Conservation (phyloP, 2,329 filamentous ascomycete genomes). For the Camillea tinctor region DNA sequence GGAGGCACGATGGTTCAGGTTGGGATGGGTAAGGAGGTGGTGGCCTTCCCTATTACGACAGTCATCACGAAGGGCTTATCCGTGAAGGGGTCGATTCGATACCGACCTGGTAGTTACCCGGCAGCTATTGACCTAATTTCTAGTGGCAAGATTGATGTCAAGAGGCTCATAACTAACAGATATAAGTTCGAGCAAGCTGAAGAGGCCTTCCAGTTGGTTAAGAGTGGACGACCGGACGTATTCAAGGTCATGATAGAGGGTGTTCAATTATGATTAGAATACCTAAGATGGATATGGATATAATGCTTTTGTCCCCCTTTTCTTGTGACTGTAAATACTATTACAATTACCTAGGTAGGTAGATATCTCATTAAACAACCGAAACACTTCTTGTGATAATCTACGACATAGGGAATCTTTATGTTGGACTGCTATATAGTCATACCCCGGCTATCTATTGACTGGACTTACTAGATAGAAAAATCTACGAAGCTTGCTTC, state of each 20-base stretch:
- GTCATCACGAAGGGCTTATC: constrained; percentile 41
- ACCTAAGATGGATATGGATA: too few relatives aligned
- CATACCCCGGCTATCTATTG: too few relatives aligned
- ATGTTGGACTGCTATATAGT: too few relatives aligned
- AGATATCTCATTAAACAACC: too few relatives aligned
- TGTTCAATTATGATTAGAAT: not conserved
- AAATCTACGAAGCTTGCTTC: too few relatives aligned
- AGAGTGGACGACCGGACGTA: constrained; percentile 2
- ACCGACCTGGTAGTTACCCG: constrained; percentile 41
- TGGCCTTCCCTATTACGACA: constrained; percentile 43
- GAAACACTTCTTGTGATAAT: too few relatives aligned
- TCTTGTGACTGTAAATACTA: too few relatives aligned
- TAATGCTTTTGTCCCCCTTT: too few relatives aligned
- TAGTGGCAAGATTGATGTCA: constrained; percentile 35
- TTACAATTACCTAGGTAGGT: too few relatives aligned
- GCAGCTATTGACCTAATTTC: constrained; percentile 42
- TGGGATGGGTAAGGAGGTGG: constrained; percentile 57
- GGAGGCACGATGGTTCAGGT: constrained; percentile 56
- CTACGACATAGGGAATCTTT: too few relatives aligned
- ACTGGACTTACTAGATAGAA: too few relatives aligned
- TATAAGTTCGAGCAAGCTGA: constrained; percentile 39
- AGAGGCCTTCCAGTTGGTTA: constrained; percentile 46
- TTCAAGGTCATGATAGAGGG: constrained; percentile 8
- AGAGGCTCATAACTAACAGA: constrained; percentile 22
- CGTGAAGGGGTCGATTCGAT: constrained; percentile 45